Percentiles rank a stretch among this genome's conserved stretches.
Evolutionary conservation across 2,329 filamentous ascomycete species (phyloP).

Genomic region (Penicillium olsonii): DNA sequence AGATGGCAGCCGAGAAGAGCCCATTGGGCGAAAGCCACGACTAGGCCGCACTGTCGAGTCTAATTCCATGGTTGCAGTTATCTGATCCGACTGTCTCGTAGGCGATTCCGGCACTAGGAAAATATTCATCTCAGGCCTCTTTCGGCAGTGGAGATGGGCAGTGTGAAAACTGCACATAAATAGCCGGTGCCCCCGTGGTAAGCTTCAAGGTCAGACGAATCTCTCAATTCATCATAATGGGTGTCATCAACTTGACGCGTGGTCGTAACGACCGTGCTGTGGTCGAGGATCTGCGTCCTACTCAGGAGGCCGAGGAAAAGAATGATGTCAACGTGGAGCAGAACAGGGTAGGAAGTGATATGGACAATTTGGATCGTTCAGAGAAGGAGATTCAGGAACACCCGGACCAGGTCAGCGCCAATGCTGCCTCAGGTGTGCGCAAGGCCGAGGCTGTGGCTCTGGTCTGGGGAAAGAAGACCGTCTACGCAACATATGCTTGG

Average conservation of each 20-base stretch:
- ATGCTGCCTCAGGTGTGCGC: conserved; percentile 14
- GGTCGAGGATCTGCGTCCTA: conserved; percentile 2
- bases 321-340: conserved; percentile 2
- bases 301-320: background rate
- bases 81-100: background rate
- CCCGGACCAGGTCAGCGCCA: conserved; percentile 27
- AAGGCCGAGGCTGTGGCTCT: conserved; percentile 18
- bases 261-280: conserved; percentile 1
- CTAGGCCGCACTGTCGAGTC: background rate
- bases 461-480: conserved; percentile 24
- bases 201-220: too few species aligned
- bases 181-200: background rate
- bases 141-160: background rate
- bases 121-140: background rate
- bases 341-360: background rate
- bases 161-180: background rate
- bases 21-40: background rate
- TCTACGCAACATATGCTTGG: conserved; percentile 36
- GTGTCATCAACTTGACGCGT: conserved; percentile 5
- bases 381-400: conserved; percentile 15
- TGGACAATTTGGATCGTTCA: background rate
- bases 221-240: background rate
- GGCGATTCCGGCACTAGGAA: background rate
- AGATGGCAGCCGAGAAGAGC: background rate
- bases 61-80: background rate